These are phyloP conservation scores for Xylaria sp. DNA, from an alignment of 2,329 filamentous ascomycete species.

Conservation along the genomic window DNA sequence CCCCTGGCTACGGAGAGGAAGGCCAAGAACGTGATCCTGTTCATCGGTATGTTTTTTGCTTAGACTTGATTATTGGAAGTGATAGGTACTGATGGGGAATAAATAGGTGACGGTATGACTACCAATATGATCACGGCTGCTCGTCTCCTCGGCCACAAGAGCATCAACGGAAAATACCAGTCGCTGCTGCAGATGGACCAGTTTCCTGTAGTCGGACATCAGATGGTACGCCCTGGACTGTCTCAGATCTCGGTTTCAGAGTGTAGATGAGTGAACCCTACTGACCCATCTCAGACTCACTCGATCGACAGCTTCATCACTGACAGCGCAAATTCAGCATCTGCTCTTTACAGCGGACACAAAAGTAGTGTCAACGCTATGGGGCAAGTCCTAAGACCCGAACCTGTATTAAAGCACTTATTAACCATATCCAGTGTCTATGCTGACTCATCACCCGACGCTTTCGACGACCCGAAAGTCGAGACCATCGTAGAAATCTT, in stretches of 20 bases:
- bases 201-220: constrained; percentile 83
- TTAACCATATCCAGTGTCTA: constrained; percentile 58
- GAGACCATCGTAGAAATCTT: constrained; percentile 83
- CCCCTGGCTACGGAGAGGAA: constrained; percentile 69
- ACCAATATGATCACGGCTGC: constrained; percentile 82
- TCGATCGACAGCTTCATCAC: constrained; percentile 85
- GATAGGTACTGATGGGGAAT: constrained; percentile 3
- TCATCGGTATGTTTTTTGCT: constrained; percentile 63
- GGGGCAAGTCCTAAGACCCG: constrained; percentile 49
- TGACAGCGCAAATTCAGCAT: constrained; percentile 83
- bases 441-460: constrained; percentile 71
- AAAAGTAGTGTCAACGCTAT: constrained; percentile 83
- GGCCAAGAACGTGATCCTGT: constrained; percentile 84
- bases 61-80: background rate
- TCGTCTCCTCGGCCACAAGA: constrained; percentile 79
- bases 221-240: constrained; percentile 58
- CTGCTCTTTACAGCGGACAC: constrained; percentile 79
- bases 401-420: background rate
- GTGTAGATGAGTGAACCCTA: too few species aligned
- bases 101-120: constrained; percentile 62
- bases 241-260: background rate
- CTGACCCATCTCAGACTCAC: constrained; percentile 58
- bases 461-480: constrained; percentile 83
- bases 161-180: constrained; percentile 83
- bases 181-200: constrained; percentile 75